Conservation (phyloP, 2,329 filamentous ascomycete species). For the Neofusicoccum kwambonambiense region DNA sequence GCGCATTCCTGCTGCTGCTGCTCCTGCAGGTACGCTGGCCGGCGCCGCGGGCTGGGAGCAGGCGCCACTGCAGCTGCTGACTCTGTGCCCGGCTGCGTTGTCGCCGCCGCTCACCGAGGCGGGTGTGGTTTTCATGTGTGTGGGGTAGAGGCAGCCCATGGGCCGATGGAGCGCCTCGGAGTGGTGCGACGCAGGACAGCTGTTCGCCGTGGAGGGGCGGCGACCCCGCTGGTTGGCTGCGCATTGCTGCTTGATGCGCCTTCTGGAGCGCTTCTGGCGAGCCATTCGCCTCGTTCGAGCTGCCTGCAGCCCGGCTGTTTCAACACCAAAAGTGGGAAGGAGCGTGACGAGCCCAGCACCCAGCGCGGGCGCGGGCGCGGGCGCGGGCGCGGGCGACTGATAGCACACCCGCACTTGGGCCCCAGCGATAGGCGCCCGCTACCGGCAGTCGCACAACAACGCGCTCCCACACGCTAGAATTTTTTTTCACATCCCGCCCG, state of each 20-base stretch:
- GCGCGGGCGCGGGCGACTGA: not conserved
- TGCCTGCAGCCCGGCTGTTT: conserved; percentile 4
- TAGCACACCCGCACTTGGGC: not conserved
- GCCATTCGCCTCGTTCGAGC: conserved; percentile 8
- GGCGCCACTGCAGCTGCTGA: not conserved
- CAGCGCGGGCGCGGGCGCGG: not conserved
- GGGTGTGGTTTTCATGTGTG: conserved; percentile 2
- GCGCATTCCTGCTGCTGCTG: not conserved
- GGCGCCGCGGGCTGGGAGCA: not conserved
- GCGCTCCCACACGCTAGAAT: conserved; percentile 8
- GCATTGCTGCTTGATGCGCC: not conserved
- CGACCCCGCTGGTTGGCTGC: conserved; percentile 3
- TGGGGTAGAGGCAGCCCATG: conserved; percentile 7
- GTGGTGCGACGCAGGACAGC: conserved; percentile 14
- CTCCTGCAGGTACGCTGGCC: not conserved
- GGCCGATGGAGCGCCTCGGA: conserved; percentile 3
- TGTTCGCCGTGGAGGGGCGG: conserved; percentile 12
- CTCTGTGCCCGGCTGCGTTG: not conserved
- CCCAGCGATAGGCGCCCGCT: conserved; percentile 13
- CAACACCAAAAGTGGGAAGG: conserved; percentile 8
- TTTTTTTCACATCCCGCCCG: not conserved
- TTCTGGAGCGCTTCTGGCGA: not conserved
- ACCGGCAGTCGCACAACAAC: conserved; percentile 11
- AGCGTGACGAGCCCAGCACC: not conserved
- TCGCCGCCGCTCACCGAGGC: conserved; percentile 7